Conservation (phyloP, 257 asterid species). For the Solanum okadae region DNA sequence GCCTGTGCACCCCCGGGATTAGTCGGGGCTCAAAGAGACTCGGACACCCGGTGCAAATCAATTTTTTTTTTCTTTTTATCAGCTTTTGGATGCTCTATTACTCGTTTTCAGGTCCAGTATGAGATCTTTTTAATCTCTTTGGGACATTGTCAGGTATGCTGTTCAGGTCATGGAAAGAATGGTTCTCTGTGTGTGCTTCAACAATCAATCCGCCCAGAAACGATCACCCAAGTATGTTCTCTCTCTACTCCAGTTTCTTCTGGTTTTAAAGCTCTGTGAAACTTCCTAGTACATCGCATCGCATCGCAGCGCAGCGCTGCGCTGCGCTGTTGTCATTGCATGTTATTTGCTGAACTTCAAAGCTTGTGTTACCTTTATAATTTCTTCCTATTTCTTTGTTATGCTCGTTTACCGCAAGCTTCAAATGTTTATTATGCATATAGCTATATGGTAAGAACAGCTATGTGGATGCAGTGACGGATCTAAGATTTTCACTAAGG, state of each 20-base stretch:
- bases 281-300: background rate
- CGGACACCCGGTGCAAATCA: too few relatives aligned
- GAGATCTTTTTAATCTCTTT: background rate
- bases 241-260: constrained; percentile 7
- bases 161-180: constrained; percentile 99
- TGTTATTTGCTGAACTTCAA: background rate
- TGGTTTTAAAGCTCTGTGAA: background rate
- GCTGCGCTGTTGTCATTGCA: background rate
- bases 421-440: background rate
- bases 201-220: constrained; percentile 90
- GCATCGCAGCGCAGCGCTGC: background rate
- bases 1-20: too few relatives aligned
- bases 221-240: constrained; percentile 71
- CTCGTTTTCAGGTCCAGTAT: background rate
- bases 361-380: background rate
- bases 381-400: background rate
- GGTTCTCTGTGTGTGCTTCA: constrained; percentile 92
- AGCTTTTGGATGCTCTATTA: background rate
- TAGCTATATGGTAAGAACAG: background rate
- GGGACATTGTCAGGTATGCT: constrained; percentile 69
- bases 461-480: background rate
- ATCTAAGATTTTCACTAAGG: background rate
- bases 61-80: too few relatives aligned
- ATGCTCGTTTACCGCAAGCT: background rate
- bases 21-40: too few relatives aligned